These are phyloP conservation scores for Acmispon strigosus DNA, from an alignment of 306 rosid genomes.

Conservation along the genomic window DNA sequence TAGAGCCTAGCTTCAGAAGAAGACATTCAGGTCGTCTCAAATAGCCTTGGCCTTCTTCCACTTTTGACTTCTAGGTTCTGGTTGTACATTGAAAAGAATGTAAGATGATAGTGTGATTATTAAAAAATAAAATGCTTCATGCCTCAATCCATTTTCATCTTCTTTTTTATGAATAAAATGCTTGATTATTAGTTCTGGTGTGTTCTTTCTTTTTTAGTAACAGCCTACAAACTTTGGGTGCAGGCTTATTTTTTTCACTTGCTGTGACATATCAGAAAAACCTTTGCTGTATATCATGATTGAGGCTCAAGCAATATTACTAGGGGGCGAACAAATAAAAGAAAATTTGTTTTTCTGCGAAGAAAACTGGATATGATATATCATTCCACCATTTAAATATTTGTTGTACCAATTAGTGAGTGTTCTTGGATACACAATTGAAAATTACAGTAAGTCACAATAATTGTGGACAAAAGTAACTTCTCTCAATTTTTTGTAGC, in stretches of 20 bases:
- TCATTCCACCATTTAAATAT: background rate
- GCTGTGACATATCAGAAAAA: background rate
- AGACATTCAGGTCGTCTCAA: constrained; percentile 2
- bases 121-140: background rate
- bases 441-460: too few relatives aligned
- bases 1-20: constrained; percentile 7
- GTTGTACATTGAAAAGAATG: constrained; percentile 7
- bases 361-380: background rate
- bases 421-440: background rate
- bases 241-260: constrained; percentile 9
- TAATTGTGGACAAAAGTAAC: too few relatives aligned
- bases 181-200: background rate
- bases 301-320: background rate
- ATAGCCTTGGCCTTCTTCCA: constrained; percentile 5
- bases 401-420: background rate
- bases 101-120: constrained; percentile 17
- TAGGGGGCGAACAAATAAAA: background rate
- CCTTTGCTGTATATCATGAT: background rate
- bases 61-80: constrained; percentile 1
- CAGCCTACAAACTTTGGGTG: background rate
- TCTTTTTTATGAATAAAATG: background rate
- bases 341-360: background rate
- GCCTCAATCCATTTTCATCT: background rate
- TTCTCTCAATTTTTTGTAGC: too few relatives aligned
- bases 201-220: background rate